phyloP scores from a whole-genome alignment of 805 yeast species.

The Candida nanaspora region DNA sequence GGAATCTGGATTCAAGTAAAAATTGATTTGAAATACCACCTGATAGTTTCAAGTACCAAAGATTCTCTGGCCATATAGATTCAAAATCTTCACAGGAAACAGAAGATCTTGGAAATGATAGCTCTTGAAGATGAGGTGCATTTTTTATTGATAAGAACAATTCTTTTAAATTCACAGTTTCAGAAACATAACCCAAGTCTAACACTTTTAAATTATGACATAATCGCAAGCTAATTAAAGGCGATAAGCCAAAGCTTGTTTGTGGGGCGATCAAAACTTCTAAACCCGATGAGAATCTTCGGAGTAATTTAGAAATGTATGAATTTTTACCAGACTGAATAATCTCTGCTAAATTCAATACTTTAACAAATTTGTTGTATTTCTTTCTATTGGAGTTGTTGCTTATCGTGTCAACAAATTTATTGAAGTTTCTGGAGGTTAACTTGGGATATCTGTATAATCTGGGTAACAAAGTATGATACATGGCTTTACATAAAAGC shows the following conservation, averaged over 20 bases:
- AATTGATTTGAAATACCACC: slow-evolving; percentile 89
- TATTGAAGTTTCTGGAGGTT: slow-evolving; percentile 57
- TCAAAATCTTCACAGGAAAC: slow-evolving; percentile 57
- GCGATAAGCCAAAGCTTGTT: slow-evolving; percentile 88
- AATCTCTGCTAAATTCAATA: slow-evolving; percentile 68
- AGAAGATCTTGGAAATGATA: slow-evolving; percentile 87
- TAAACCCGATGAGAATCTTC: slow-evolving; percentile 64
- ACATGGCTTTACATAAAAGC: slow-evolving; percentile 56
- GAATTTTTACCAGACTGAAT: slow-evolving; percentile 92
- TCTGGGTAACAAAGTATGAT: slow-evolving; percentile 51
- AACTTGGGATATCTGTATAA: slow-evolving; percentile 61
- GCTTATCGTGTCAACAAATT: slow-evolving; percentile 65
- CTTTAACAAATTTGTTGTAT: slow-evolving; percentile 53
- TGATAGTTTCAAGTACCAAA: slow-evolving; percentile 66
- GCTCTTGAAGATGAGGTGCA: slow-evolving; percentile 55
- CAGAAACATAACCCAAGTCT: slow-evolving; percentile 83
- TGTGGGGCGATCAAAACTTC: slow-evolving; percentile 84
- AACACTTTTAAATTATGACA: slow-evolving; percentile 59
- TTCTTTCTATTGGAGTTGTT: slow-evolving; percentile 35
- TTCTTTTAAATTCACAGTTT: slow-evolving; percentile 77
- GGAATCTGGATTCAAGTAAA: slow-evolving; percentile 62
- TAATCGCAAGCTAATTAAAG: slow-evolving; percentile 69
- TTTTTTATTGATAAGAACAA: slow-evolving; percentile 67
- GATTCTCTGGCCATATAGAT: slow-evolving; percentile 71
- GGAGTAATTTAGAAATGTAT: slow-evolving; percentile 70